Percentiles rank a stretch among this genome's conserved stretches.
These are phyloP conservation scores for Tolypocladium endophyticum DNA, from an alignment of 2,329 filamentous ascomycete species.

Conservation along the genomic window DNA sequence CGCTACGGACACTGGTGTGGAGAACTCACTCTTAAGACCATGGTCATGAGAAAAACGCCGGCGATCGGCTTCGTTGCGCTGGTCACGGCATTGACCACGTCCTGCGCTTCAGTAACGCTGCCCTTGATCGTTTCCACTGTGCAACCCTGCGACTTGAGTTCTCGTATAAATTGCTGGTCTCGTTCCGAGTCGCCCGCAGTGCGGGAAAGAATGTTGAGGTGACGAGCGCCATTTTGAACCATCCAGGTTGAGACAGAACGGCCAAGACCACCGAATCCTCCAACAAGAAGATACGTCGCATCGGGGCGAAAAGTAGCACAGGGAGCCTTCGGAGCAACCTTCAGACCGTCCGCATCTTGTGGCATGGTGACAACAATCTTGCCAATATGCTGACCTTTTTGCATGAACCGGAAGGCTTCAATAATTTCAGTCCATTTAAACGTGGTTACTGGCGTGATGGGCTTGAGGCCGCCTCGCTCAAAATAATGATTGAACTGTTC, in stretches of 20 bases:
- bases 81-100: not conserved
- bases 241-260: not conserved
- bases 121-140: not conserved
- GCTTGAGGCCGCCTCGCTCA: slow-evolving; percentile 1
- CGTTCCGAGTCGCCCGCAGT: not conserved
- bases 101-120: slow-evolving; percentile 13
- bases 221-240: not conserved
- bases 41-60: slow-evolving; percentile 9
- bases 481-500: not conserved
- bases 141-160: not conserved
- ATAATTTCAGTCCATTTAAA: slow-evolving; percentile 2
- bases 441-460: slow-evolving; percentile 1
- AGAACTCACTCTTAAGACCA: slow-evolving; percentile 11
- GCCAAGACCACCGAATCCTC: slow-evolving; percentile 3
- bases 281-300: slow-evolving; percentile 14
- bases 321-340: not conserved
- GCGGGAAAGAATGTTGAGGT: slow-evolving; percentile 4
- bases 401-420: slow-evolving; percentile 10
- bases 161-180: not conserved
- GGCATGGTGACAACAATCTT: slow-evolving; percentile 9
- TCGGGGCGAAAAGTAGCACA: not conserved
- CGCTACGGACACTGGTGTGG: not conserved
- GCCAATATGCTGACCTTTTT: slow-evolving; percentile 11
- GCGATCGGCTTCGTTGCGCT: not conserved
- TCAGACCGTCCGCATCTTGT: not conserved